Evolutionary conservation across 176 grass and related monocot genomes (phyloP), one percentile per base, ranked within the genome.

Genomic region (Oryza nivara): DNA sequence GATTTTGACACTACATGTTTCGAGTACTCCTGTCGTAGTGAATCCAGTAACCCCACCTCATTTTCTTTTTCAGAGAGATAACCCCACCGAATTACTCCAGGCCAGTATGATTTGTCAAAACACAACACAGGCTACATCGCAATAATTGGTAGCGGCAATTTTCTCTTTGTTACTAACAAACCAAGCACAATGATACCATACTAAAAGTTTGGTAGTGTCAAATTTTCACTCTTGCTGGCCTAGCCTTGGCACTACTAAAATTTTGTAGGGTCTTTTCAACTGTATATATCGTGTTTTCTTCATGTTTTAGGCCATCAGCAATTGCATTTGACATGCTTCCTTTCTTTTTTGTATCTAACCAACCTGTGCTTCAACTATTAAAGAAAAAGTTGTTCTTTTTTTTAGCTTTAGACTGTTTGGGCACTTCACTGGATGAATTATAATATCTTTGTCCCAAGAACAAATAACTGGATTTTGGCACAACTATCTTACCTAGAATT

Each of bases 1-100:
- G 78, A 65, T 67, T 58, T 82, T 69, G 48, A 74, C 32, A 75
- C 51, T 83, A 32, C 69, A 80, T 80, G 65, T 70, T 66, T 83
- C 70, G 8, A 52, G 12, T 36, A 77, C 22, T 75, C 25, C 10
- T 58, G 25, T 58, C 9, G 30, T 35, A 79, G 22, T 65, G 45
- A 87, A 77, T 76, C 79, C 65, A 74, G 74, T 41, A 46, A 66
- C 78, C 11, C 12, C 28, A 46, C 45, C 34, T 56, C 77, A 23
- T 44, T 56, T 56, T 56, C 52, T 56, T 56, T 56, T 56, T 58
- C 54, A 7, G 54, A 58, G 54, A 58, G 19, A 58, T 7, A 58
- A 58, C 54, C 54, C 6, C 2, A 58, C 49, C 49, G 5, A 52
- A 52, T 52, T 52, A 52, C 49, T 52, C 14, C 16, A 14, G 4